A percentile compares a stretch with the other conserved stretches of the same genome.
These are phyloP conservation scores for Boletellus dicymbophilus DNA, from an alignment of 1,284 basidiomycete genomes.

Conservation along the genomic window DNA sequence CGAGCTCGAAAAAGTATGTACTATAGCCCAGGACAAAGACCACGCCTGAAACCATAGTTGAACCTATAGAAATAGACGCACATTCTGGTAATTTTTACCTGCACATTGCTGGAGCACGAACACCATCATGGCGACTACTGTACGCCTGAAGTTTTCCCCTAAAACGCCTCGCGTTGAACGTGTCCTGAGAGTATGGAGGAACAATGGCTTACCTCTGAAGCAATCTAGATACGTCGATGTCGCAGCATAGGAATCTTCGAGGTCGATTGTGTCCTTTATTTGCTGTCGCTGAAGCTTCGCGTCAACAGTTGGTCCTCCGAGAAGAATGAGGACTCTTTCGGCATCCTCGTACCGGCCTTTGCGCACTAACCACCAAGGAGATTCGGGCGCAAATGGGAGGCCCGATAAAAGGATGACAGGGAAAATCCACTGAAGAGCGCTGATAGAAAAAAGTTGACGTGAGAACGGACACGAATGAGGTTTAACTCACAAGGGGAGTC, in stretches of 20 bases:
- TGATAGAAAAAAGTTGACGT: background rate
- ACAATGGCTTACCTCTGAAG: conserved; percentile 22
- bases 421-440: conserved; percentile 33
- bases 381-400: conserved; percentile 52
- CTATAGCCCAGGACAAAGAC: conserved; percentile 31
- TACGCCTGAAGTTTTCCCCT: conserved; percentile 30
- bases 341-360: conserved; percentile 55
- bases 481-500: conserved; percentile 27
- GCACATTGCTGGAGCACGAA: conserved; percentile 32
- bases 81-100: conserved; percentile 11
- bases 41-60: conserved; percentile 19
- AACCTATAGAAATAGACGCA: background rate
- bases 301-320: conserved; percentile 26
- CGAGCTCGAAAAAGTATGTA: conserved; percentile 34
- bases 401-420: conserved; percentile 26
- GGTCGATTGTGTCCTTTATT: conserved; percentile 30
- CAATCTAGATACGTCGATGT: conserved; percentile 27
- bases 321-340: conserved; percentile 43
- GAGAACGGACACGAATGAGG: background rate
- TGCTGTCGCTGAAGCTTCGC: conserved; percentile 21
- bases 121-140: conserved; percentile 33
- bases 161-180: background rate
- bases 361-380: conserved; percentile 62
- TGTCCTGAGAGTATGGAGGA: background rate
- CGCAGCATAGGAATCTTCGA: conserved; percentile 28